These are phyloP conservation scores for Venturia oleaginea DNA, from an alignment of 2,329 filamentous ascomycete genomes.

Conservation along the genomic window DNA sequence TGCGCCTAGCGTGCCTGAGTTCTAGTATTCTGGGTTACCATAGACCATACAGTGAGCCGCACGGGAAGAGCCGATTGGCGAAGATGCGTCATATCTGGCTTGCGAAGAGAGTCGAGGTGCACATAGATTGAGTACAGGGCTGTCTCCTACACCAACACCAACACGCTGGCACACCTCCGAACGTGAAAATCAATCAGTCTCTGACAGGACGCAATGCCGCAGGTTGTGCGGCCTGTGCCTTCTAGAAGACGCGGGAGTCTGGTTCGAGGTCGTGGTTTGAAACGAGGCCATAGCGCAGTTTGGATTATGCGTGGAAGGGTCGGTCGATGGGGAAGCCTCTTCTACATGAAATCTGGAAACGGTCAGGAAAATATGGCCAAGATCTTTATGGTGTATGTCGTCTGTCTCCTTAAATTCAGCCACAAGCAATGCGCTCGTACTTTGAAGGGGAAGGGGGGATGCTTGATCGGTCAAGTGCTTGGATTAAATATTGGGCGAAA, in stretches of 20 bases:
- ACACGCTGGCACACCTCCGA: not conserved
- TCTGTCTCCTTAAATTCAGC: not conserved
- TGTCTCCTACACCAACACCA: conserved; percentile 1
- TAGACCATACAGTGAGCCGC: not conserved
- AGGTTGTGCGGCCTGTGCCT: not conserved
- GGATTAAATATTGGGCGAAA: not conserved
- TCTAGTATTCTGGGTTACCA: not conserved
- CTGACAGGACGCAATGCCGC: not conserved
- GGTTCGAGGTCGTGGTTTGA: not conserved
- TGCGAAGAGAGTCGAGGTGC: not conserved
- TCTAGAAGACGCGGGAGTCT: not conserved
- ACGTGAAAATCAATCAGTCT: not conserved
- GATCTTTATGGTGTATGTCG: not conserved
- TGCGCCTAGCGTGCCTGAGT: conserved; percentile 5
- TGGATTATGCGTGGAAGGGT: not conserved
- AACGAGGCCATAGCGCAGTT: not conserved
- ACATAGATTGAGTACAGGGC: conserved; percentile 7
- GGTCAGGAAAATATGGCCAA: not conserved
- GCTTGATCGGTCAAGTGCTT: not conserved
- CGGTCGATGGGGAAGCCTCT: not conserved
- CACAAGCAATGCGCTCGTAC: not conserved
- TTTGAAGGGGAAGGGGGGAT: not conserved
- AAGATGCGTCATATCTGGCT: not conserved
- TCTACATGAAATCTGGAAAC: conserved; percentile 5
- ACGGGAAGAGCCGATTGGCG: not conserved